Base-by-base conservation (phyloP, 495 filamentous ascomycete genomes). In the Lasiosphaeris hirsuta region DNA sequence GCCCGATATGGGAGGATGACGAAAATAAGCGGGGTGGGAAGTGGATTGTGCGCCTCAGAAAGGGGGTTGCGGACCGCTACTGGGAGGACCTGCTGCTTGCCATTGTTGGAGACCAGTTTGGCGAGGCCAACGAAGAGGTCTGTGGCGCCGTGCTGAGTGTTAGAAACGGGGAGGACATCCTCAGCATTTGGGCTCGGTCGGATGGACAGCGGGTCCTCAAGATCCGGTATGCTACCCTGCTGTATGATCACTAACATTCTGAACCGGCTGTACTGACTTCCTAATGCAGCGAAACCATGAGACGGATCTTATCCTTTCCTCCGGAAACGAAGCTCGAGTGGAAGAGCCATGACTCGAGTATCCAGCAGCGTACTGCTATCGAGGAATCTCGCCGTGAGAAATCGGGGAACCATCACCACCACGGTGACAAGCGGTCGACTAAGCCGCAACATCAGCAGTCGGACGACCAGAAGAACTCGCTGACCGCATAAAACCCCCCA, bases 1-100 rank as follows among this genome's bases (percentile, higher is more conserved):
- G 94, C 57, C 94, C 94, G 38, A 94, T 97, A 67, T 98, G 94
- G 94, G 94, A 98, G 74, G 94, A 98, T 65, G 90, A 96, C 50
- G 91, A 93, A 63, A 98, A 98, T 75, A 96, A 90, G 75, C 83
- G 85, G 51, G 94, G 94, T 51, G 94, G 94, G 30, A 98, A 98
- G 78, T 98, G 93, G 92, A 90, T 96, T 50, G 85, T 98, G 67
- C 78, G 93, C 63, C 73, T 98, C 62, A 96, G 93, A 82, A 98
- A 98, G 78, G 94, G 94, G 23, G 90, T 97, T 17, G 87, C 89
- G 10, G 95, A 97, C 73, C 86, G 95, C 41, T 98, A 96, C 75
- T 98, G 95, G 89, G 94, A 98, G 77, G 92, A 98, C 68, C 78
- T 98, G 46, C 79, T 97, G 47, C 74, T 97, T 60, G 91, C 90